Percentiles rank a stretch among this genome's conserved stretches.
These are phyloP conservation scores for Alternaria triticimaculans DNA, from an alignment of 2,329 filamentous ascomycete species.

Conservation along the genomic window DNA sequence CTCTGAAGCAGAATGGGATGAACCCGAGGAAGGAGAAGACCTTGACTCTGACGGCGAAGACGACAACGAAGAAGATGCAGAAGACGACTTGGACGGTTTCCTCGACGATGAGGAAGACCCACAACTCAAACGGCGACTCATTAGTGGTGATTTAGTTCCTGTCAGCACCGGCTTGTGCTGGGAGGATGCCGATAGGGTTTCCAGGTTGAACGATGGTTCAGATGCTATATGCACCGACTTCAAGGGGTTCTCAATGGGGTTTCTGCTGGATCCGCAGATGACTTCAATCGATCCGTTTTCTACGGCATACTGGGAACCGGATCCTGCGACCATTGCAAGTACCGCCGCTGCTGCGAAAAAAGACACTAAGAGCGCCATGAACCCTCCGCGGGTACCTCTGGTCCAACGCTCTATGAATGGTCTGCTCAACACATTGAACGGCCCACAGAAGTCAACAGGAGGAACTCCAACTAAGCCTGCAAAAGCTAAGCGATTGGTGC, in stretches of 20 bases:
- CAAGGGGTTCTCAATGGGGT: conserved; percentile 73
- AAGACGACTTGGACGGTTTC: conserved; percentile 88
- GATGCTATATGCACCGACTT: conserved; percentile 58
- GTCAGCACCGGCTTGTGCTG: conserved; percentile 83
- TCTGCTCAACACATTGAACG: conserved; percentile 41
- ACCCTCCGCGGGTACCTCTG: conserved; percentile 52
- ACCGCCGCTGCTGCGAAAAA: conserved; percentile 18
- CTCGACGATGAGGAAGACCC: conserved; percentile 79
- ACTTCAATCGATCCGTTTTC: conserved; percentile 85
- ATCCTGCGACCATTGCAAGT: conserved; percentile 25
- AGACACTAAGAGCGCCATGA: conserved; percentile 40
- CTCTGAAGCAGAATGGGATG: conserved; percentile 84
- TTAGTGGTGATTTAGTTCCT: conserved; percentile 74
- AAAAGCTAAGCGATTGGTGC: conserved; percentile 58
- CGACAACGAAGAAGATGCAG: conserved; percentile 73
- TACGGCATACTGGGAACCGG: conserved; percentile 73
- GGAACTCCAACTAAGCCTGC: conserved; percentile 38
- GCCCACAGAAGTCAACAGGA: conserved; percentile 19
- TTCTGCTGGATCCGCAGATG: conserved; percentile 62
- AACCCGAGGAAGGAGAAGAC: conserved; percentile 75
- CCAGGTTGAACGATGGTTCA: conserved; percentile 55
- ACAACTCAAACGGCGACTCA: conserved; percentile 63
- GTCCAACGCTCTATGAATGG: conserved; percentile 47
- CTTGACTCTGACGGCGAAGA: conserved; percentile 70
- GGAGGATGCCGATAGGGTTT: conserved; percentile 62